Conservation (phyloP, 2,329 filamentous ascomycete species). For the Trichoderma gracile region DNA sequence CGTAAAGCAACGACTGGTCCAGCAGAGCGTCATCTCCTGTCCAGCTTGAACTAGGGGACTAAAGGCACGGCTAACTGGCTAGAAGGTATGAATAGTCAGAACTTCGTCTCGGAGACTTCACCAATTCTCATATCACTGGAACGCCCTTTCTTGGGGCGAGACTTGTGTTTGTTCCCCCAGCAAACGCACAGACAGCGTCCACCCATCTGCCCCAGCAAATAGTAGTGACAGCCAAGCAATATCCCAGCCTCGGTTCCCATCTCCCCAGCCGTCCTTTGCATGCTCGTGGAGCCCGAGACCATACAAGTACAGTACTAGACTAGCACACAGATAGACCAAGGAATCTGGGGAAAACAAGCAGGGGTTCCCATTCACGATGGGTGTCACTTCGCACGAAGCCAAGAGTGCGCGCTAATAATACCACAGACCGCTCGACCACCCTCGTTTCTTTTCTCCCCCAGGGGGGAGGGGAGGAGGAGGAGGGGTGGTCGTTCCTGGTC, state of each 20-base stretch:
- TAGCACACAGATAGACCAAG: too few relatives aligned
- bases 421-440: slow-evolving; percentile 31
- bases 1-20: not conserved
- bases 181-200: too few relatives aligned
- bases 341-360: slow-evolving; percentile 39
- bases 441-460: not conserved
- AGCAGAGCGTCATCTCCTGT: not conserved
- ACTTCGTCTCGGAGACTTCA: too few relatives aligned
- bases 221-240: not conserved
- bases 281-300: slow-evolving; percentile 13
- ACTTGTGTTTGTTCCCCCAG: too few relatives aligned
- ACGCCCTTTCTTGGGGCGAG: too few relatives aligned
- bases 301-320: too few relatives aligned
- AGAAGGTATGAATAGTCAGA: not conserved
- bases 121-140: too few relatives aligned
- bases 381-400: slow-evolving; percentile 28
- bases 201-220: not conserved
- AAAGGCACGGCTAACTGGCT: not conserved
- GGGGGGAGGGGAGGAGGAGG: slow-evolving; percentile 25
- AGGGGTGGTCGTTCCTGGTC: slow-evolving; percentile 27
- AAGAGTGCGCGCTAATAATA: slow-evolving; percentile 27
- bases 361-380: slow-evolving; percentile 34
- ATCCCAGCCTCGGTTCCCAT: not conserved
- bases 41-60: not conserved
- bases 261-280: slow-evolving; percentile 1